phyloP scores from a whole-genome alignment of 192 early-diverging fungal species.

The Coemansia interrupta region DNA sequence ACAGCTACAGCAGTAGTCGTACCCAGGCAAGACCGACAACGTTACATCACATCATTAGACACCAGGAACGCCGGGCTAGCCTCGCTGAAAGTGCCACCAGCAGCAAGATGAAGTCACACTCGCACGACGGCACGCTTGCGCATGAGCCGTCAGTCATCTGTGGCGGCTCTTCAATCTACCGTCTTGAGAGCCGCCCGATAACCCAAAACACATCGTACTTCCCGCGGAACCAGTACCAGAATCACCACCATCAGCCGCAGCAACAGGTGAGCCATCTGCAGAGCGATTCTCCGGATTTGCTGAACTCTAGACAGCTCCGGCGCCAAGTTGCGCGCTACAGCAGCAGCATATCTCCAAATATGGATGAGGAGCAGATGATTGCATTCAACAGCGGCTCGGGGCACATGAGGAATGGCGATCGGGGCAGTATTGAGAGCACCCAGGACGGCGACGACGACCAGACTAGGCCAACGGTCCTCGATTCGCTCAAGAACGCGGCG shows the following conservation, averaged over 20 bases:
- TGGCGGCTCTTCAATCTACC: background rate
- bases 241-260: conserved; percentile 8
- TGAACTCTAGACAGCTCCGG: conserved; percentile 47
- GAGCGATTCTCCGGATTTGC: conserved; percentile 31
- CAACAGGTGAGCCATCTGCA: background rate
- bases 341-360: background rate
- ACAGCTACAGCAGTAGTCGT: conserved; percentile 7
- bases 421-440: conserved; percentile 3
- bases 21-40: conserved; percentile 1
- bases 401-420: background rate
- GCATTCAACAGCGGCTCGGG: background rate
- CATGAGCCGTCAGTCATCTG: background rate
- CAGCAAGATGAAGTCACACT: conserved; percentile 27
- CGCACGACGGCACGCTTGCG: conserved; percentile 30
- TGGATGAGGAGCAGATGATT: conserved; percentile 5
- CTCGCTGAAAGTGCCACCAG: conserved; percentile 1
- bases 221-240: background rate
- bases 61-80: background rate
- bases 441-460: background rate
- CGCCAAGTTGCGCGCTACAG: conserved; percentile 35
- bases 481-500: conserved; percentile 33
- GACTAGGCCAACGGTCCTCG: conserved; percentile 10
- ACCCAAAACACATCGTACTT: conserved; percentile 6
- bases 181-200: conserved; percentile 8
- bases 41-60: background rate